These are phyloP conservation scores for Cryphonectria japonica DNA, from an alignment of 2,329 filamentous ascomycete species.

Conservation along the genomic window DNA sequence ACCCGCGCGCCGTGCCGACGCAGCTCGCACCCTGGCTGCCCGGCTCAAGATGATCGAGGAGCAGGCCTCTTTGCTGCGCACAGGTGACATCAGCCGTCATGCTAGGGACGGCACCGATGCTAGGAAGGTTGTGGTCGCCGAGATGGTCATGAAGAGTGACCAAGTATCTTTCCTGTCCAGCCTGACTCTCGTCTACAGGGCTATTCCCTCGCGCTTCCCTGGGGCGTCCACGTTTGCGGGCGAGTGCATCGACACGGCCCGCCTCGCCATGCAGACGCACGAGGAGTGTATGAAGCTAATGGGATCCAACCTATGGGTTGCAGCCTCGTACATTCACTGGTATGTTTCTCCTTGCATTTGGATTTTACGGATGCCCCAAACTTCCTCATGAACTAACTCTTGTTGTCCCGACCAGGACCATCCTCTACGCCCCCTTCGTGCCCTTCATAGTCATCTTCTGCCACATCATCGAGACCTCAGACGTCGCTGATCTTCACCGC, in stretches of 20 bases:
- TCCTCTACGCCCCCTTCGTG: slow-evolving; percentile 60
- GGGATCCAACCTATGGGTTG: slow-evolving; percentile 45
- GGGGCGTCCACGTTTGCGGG: slow-evolving; percentile 50
- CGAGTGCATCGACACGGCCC: slow-evolving; percentile 54
- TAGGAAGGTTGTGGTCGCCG: slow-evolving; percentile 46
- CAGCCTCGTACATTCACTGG: slow-evolving; percentile 57
- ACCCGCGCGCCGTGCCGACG: slow-evolving; percentile 44
- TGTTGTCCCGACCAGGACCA: slow-evolving; percentile 45
- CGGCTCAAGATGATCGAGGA: slow-evolving; percentile 44
- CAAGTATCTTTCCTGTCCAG: slow-evolving; percentile 52
- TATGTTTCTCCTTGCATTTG: slow-evolving; percentile 35
- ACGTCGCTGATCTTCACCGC: slow-evolving; percentile 55
- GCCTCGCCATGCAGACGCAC: slow-evolving; percentile 52
- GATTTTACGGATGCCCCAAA: slow-evolving; percentile 20
- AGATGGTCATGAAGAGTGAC: slow-evolving; percentile 51
- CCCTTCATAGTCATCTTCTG: slow-evolving; percentile 65
- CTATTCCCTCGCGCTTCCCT: slow-evolving; percentile 50
- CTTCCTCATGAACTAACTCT: neutral
- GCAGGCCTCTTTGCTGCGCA: slow-evolving; percentile 41
- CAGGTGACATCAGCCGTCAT: slow-evolving; percentile 42
- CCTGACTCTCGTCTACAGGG: slow-evolving; percentile 56
- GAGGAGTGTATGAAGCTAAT: slow-evolving; percentile 49
- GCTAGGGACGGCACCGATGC: slow-evolving; percentile 33
- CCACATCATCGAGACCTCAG: slow-evolving; percentile 58
- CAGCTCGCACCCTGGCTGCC: slow-evolving; percentile 44